These are phyloP conservation scores for Niveomyces coronatus DNA, from an alignment of 2,329 filamentous ascomycete species.

Conservation along the genomic window DNA sequence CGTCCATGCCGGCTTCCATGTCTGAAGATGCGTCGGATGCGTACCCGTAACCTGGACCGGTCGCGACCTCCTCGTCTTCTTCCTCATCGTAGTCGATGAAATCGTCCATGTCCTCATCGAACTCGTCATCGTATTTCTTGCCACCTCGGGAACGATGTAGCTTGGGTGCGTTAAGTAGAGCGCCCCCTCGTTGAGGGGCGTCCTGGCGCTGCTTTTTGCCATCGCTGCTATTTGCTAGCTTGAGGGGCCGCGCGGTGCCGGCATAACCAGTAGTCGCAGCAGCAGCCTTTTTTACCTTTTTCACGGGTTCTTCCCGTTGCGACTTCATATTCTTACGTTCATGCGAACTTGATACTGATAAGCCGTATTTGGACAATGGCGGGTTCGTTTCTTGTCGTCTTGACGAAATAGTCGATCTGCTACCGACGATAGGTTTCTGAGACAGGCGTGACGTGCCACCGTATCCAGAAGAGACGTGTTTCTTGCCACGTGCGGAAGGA, in stretches of 20 bases:
- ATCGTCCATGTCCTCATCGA: constrained; percentile 52
- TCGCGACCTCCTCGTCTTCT: constrained; percentile 25
- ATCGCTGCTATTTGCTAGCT: constrained; percentile 27
- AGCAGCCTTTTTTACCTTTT: constrained; percentile 52
- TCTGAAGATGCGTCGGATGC: constrained; percentile 59
- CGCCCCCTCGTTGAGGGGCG: constrained; percentile 25
- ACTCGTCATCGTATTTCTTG: constrained; percentile 44
- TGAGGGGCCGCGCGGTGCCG: constrained; percentile 54
- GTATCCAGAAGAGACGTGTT: constrained; percentile 16
- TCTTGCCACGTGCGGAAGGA: constrained; percentile 2
- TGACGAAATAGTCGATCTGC: constrained; percentile 17
- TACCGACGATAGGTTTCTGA: constrained; percentile 7
- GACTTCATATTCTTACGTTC: no score
- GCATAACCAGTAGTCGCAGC: constrained; percentile 54
- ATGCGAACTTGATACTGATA: no score
- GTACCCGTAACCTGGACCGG: constrained; percentile 44
- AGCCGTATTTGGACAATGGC: background rate
- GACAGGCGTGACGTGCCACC: constrained; percentile 17
- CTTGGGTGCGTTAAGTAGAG: constrained; percentile 26
- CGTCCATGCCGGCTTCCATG: constrained; percentile 67
- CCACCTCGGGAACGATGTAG: constrained; percentile 18
- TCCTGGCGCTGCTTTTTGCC: constrained; percentile 21
- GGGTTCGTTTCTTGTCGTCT: no score
- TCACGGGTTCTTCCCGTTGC: constrained; percentile 37
- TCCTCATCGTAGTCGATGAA: constrained; percentile 53